Evolutionary conservation across 148 eudicot genomes (phyloP).

Genomic region (Rhododendron vialii): DNA sequence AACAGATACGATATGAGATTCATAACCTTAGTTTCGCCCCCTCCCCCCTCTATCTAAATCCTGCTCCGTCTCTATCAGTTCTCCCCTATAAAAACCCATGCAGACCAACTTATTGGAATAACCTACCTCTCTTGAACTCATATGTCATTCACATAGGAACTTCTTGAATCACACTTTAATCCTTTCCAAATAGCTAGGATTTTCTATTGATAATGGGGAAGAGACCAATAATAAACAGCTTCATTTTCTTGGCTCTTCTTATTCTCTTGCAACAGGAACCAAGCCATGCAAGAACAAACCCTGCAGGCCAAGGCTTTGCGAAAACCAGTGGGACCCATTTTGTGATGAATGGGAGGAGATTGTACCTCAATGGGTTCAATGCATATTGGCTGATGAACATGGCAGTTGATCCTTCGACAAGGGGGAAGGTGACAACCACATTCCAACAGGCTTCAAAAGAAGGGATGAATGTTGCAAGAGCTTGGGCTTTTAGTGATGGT

Average conservation of each 20-base stretch:
- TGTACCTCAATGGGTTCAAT: slow-evolving; percentile 24
- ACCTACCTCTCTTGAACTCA: background rate
- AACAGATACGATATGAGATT: too few species aligned
- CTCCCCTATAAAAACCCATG: background rate
- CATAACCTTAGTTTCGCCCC: too few species aligned
- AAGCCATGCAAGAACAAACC: slow-evolving; percentile 3
- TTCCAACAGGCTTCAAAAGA: slow-evolving; percentile 24
- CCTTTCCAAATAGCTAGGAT: background rate
- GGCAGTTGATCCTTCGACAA: slow-evolving; percentile 12
- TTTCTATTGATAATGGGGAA: background rate
- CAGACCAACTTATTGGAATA: background rate
- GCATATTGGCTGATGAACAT: slow-evolving; percentile 23
- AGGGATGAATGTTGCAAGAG: slow-evolving; percentile 32
- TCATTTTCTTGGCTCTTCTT: background rate
- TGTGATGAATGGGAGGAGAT: slow-evolving; percentile 13
- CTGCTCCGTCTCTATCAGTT: background rate
- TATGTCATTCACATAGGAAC: background rate
- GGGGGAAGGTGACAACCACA: slow-evolving; percentile 10
- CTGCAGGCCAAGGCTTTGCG: background rate
- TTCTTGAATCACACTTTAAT: background rate
- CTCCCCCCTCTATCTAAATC: too few species aligned
- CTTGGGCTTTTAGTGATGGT: slow-evolving; percentile 44
- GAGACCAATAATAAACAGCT: background rate
- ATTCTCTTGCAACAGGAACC: background rate
- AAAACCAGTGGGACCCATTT: slow-evolving; percentile 15